A percentile compares a stretch with the other conserved stretches of the same genome.
phyloP scores from a whole-genome alignment of 202 grass and related monocot species.

The Schoenoplectus triqueter region DNA sequence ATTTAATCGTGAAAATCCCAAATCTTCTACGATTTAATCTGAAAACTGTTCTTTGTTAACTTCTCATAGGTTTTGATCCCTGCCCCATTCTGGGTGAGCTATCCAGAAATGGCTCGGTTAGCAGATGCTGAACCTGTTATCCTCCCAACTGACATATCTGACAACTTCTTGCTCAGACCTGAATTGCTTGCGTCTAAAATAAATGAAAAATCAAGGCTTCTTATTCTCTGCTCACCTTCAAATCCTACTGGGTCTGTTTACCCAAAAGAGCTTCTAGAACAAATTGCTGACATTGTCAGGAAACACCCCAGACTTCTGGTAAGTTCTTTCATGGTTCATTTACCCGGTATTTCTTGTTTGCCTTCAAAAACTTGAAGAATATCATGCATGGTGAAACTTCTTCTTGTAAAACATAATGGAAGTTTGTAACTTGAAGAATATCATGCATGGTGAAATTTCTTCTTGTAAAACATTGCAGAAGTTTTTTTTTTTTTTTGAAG shows the following conservation, averaged over 20 bases:
- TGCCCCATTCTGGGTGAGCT: slow-evolving; percentile 92
- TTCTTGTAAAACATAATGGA: background rate
- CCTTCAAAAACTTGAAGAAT: background rate
- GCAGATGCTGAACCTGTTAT: slow-evolving; percentile 82
- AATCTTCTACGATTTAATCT: slow-evolving; percentile 38
- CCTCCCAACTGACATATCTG: slow-evolving; percentile 78
- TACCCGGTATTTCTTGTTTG: background rate
- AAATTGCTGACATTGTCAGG: slow-evolving; percentile 85
- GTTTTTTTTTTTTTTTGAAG: too few species aligned
- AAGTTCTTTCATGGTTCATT: slow-evolving; percentile 33
- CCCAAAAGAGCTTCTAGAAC: slow-evolving; percentile 77
- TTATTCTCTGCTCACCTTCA: slow-evolving; percentile 94
- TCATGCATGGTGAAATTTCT: background rate
- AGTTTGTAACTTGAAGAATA: background rate
- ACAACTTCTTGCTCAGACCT: slow-evolving; percentile 73
- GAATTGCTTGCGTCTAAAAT: slow-evolving; percentile 67
- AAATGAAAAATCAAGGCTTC: slow-evolving; percentile 83
- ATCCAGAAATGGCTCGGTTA: slow-evolving; percentile 95
- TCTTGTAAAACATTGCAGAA: background rate
- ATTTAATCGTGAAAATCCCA: slow-evolving; percentile 26
- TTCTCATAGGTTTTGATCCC: slow-evolving; percentile 75
- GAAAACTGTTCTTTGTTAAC: slow-evolving; percentile 18
- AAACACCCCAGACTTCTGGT: slow-evolving; percentile 95
- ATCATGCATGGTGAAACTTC: background rate
- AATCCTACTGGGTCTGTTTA: slow-evolving; percentile 97